phyloP scores from a whole-genome alignment of 139 green algal genomes.

The Ettlia oleoabundans region DNA sequence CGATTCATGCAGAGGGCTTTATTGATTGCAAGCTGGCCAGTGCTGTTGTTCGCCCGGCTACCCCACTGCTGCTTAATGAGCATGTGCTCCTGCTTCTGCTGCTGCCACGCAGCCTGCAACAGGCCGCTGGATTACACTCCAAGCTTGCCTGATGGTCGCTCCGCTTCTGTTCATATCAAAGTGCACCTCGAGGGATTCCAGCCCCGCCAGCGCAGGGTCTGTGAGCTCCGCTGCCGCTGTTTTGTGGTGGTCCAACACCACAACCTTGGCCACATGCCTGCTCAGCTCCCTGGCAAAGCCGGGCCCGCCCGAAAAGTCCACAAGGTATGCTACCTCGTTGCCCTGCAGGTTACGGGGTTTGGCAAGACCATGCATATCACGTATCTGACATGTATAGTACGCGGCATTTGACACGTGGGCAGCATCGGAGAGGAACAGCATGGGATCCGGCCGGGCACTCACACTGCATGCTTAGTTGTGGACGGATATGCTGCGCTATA shows the following conservation, averaged over 20 bases:
- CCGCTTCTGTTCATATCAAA: slow-evolving; percentile 72
- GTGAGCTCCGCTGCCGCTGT: slow-evolving; percentile 61
- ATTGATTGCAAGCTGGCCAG: no score
- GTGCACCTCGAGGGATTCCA: slow-evolving; percentile 45
- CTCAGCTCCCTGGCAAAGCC: slow-evolving; percentile 52
- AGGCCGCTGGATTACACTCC: neutral
- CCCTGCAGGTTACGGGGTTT: neutral
- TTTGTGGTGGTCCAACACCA: slow-evolving; percentile 77
- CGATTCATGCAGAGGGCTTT: no score
- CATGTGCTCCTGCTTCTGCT: no score
- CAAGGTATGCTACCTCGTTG: slow-evolving; percentile 53
- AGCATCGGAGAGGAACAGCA: neutral
- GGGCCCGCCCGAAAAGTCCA: slow-evolving; percentile 58
- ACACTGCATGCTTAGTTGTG: no score
- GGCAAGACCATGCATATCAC: neutral
- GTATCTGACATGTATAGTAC: no score
- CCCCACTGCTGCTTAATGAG: no score
- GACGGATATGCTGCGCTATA: no score
- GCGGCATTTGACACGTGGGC: neutral
- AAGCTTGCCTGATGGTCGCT: slow-evolving; percentile 50
- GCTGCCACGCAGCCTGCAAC: no score
- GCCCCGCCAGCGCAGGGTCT: neutral
- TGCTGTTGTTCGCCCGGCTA: no score
- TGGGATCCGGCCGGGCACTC: neutral
- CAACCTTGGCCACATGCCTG: slow-evolving; percentile 14